Conservation (phyloP, 495 filamentous ascomycete genomes). For the Tuber magnatum region DNA sequence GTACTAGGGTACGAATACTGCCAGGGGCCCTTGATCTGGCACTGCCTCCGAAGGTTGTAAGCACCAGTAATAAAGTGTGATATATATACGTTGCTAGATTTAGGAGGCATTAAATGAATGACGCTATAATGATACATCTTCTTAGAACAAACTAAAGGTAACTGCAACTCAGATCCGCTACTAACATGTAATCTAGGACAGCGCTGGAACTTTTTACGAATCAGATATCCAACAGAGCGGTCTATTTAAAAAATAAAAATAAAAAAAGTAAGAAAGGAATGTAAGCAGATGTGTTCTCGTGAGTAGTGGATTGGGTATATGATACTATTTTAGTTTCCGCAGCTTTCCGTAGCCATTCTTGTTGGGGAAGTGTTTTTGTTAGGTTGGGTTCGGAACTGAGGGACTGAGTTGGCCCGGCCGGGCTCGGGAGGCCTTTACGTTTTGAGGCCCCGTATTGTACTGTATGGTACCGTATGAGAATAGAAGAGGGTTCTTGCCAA, state of each 20-base stretch:
- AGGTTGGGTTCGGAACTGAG: not conserved
- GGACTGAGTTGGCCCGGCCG: not conserved
- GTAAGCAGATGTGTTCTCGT: not conserved
- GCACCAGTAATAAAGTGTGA: not conserved
- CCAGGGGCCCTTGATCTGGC: not conserved
- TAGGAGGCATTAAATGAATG: not conserved
- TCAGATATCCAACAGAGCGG: not conserved
- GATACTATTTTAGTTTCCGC: not conserved
- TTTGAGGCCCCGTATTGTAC: not conserved
- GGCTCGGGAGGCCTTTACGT: not conserved
- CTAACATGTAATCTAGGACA: not conserved
- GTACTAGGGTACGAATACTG: too few species aligned
- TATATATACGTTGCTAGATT: not conserved
- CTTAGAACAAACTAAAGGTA: too few species aligned
- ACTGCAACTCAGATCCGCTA: not conserved
- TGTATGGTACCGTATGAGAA: not conserved
- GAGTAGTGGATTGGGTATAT: not conserved
- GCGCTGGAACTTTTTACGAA: too few species aligned
- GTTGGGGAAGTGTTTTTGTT: not conserved
- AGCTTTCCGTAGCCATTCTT: not conserved
- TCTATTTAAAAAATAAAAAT: not conserved
- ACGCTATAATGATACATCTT: not conserved
- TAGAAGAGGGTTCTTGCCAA: not conserved
- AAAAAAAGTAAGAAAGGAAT: too few species aligned
- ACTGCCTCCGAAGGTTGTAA: not conserved